A percentile compares a stretch with the other conserved stretches of the same genome.
These are phyloP conservation scores for Luffa aegyptiaca DNA, from an alignment of 306 rosid species.

Conservation along the genomic window DNA sequence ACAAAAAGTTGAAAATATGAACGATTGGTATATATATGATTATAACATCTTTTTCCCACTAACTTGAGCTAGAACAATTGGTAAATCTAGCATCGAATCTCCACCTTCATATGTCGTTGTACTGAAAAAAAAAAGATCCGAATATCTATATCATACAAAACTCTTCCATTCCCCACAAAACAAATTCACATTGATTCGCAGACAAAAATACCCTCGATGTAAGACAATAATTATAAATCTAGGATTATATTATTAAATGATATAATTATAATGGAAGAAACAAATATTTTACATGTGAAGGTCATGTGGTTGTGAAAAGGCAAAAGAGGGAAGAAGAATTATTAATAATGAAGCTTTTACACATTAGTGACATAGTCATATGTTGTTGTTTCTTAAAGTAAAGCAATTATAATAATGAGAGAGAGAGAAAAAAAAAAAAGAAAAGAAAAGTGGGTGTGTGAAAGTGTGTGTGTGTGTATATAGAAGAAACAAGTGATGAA, in stretches of 20 bases:
- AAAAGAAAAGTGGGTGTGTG: neutral
- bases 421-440: neutral
- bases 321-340: neutral
- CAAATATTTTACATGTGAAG: slow-evolving; percentile 31
- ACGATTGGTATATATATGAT: too few species aligned
- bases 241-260: neutral
- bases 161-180: too few species aligned
- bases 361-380: slow-evolving; percentile 24
- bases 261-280: neutral
- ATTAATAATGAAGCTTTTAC: slow-evolving; percentile 15
- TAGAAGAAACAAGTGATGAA: neutral
- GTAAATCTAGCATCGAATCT: too few species aligned
- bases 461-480: slow-evolving; percentile 1
- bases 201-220: too few species aligned
- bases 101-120: too few species aligned
- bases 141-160: too few species aligned
- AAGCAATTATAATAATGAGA: slow-evolving; percentile 9
- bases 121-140: too few species aligned
- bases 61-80: too few species aligned
- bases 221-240: neutral
- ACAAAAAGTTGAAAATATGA: too few species aligned
- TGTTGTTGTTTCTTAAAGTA: slow-evolving; percentile 32
- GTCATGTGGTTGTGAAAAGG: slow-evolving; percentile 51
- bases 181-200: too few species aligned
- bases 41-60: too few species aligned